Conservation (phyloP, 208 protist genomes). For the Wallacemonas rigidus region DNA sequence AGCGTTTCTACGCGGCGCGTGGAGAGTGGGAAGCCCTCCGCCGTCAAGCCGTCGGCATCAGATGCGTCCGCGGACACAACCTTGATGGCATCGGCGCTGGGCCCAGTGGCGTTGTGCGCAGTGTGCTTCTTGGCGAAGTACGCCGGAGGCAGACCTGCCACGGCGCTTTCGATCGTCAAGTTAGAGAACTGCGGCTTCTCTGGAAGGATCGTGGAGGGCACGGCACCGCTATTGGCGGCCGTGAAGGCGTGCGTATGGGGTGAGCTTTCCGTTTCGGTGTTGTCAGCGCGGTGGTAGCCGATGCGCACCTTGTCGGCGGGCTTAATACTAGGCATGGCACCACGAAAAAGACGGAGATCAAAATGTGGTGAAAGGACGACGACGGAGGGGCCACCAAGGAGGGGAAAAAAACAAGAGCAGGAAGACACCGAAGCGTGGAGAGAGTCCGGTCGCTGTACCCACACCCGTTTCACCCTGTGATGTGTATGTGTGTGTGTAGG, state of each 20-base stretch:
- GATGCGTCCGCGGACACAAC: not conserved
- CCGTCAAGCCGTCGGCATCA: not conserved
- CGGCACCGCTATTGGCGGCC: conserved; percentile 20
- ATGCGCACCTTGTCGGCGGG: conserved; percentile 58
- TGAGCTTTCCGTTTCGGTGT: conserved; percentile 86
- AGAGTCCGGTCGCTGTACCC: too few species aligned
- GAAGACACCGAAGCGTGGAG: too few species aligned
- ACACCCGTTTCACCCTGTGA: too few species aligned
- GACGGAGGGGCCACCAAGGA: too few species aligned
- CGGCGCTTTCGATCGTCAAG: conserved; percentile 62
- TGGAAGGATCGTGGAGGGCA: conserved; percentile 52
- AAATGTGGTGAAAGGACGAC: too few species aligned
- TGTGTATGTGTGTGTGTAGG: too few species aligned
- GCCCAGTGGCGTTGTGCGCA: not conserved
- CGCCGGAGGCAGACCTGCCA: conserved; percentile 46
- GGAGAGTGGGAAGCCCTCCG: conserved; percentile 42
- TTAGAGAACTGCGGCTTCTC: conserved; percentile 79
- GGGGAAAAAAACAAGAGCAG: too few species aligned
- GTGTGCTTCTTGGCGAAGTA: conserved; percentile 22
- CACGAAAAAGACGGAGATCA: too few species aligned
- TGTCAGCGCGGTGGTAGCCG: conserved; percentile 71
- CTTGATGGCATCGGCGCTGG: conserved; percentile 9
- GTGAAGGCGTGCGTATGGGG: conserved; percentile 75
- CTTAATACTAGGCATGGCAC: conserved; percentile 3
- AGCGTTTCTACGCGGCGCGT: conserved; percentile 79